Conservation (phyloP, 495 filamentous ascomycete genomes). For the Xylaria nigripes region DNA sequence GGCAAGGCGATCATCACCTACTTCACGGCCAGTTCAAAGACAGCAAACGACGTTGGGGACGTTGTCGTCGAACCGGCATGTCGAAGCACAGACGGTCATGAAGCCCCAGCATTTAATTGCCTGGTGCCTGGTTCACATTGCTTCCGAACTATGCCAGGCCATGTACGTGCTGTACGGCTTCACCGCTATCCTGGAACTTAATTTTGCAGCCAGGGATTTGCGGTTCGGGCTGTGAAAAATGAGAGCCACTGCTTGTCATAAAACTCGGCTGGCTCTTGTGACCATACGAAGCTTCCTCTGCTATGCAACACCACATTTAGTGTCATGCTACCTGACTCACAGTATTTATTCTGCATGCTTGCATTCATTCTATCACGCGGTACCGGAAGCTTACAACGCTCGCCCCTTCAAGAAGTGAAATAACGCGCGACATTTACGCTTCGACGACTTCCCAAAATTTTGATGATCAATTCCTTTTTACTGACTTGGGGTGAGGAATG, state of each 20-base stretch:
- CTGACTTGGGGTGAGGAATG: background rate
- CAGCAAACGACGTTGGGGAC: background rate
- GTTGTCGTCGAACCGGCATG: background rate
- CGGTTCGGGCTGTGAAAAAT: background rate
- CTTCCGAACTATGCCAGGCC: background rate
- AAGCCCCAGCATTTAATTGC: background rate
- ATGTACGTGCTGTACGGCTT: background rate
- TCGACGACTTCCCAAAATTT: background rate
- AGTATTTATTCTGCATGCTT: background rate
- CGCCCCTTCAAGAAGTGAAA: background rate
- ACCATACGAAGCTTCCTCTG: background rate
- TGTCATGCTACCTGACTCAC: background rate
- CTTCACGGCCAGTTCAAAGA: background rate
- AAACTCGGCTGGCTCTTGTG: background rate
- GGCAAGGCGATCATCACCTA: background rate
- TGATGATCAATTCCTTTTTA: background rate
- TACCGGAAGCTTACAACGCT: background rate
- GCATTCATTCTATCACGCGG: background rate
- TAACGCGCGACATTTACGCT: background rate
- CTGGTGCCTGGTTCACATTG: background rate
- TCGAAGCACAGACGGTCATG: background rate
- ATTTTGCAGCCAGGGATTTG: background rate
- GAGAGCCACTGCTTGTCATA: background rate
- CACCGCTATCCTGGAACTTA: background rate
- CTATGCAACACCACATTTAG: background rate